Evolutionary conservation across 2,329 filamentous ascomycete genomes (phyloP).

Genomic region (Neurospora sp.): DNA sequence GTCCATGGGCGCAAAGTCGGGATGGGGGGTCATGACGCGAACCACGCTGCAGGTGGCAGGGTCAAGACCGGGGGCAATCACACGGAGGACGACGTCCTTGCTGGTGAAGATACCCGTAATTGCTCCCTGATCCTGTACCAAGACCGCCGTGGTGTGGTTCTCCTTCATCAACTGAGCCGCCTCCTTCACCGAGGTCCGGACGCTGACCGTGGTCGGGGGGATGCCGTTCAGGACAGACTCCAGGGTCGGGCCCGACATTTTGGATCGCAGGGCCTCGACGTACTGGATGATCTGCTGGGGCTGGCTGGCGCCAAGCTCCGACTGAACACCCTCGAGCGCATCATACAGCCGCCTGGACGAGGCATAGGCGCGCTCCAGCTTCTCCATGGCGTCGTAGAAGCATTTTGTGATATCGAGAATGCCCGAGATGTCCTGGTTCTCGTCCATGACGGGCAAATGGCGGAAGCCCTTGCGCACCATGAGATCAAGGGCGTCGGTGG

Average conservation of each 20-base stretch:
- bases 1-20: slow-evolving; percentile 95
- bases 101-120: slow-evolving; percentile 99
- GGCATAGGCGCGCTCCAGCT: slow-evolving; percentile 92
- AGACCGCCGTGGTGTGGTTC: slow-evolving; percentile 90
- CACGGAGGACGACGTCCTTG: slow-evolving; percentile 95
- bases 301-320: slow-evolving; percentile 88
- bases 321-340: slow-evolving; percentile 93
- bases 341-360: slow-evolving; percentile 98
- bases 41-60: slow-evolving; percentile 94
- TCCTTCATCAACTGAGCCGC: slow-evolving; percentile 96
- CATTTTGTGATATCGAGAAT: slow-evolving; percentile 98
- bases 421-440: slow-evolving; percentile 98
- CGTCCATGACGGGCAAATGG: slow-evolving; percentile 97
- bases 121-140: slow-evolving; percentile 92
- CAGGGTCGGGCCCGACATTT: slow-evolving; percentile 96
- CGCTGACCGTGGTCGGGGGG: slow-evolving; percentile 88
- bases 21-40: slow-evolving; percentile 97
- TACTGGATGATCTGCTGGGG: slow-evolving; percentile 99
- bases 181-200: slow-evolving; percentile 92
- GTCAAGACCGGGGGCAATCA: slow-evolving; percentile 93
- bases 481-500: slow-evolving; percentile 90
- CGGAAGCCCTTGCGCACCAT: slow-evolving; percentile 99
- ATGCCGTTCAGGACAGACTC: slow-evolving; percentile 89
- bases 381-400: slow-evolving; percentile 99
- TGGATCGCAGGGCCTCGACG: slow-evolving; percentile 84